These are phyloP conservation scores for Tolypocladium album DNA, from an alignment of 2,329 filamentous ascomycete species.

Conservation along the genomic window DNA sequence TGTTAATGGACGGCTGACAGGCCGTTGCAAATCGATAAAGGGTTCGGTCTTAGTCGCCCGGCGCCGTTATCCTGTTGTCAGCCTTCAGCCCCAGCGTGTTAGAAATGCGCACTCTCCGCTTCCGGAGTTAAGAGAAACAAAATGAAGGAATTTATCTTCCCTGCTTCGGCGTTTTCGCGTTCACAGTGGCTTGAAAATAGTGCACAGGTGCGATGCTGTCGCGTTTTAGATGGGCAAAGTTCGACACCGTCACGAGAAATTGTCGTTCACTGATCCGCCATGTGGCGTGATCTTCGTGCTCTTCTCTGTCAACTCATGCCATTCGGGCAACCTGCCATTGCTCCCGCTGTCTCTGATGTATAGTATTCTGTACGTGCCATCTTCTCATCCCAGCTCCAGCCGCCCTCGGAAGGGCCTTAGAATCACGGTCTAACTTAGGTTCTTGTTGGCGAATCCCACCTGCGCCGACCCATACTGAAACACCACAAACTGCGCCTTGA, in stretches of 20 bases:
- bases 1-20: not conserved
- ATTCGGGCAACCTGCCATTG: not conserved
- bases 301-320: not conserved
- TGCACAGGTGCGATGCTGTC: not conserved
- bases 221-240: not conserved
- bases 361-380: not conserved
- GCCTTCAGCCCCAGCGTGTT: not conserved
- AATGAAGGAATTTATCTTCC: not conserved
- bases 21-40: not conserved
- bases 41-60: not conserved
- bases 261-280: not conserved
- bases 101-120: not conserved
- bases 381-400: not conserved
- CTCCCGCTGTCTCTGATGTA: not conserved
- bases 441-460: conserved; percentile 30
- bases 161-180: not conserved
- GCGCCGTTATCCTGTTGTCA: not conserved
- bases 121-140: not conserved
- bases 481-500: conserved; percentile 34
- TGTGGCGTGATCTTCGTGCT: not conserved
- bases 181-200: not conserved
- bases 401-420: not conserved
- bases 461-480: conserved; percentile 21
- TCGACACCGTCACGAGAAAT: not conserved
- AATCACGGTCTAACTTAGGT: too few species aligned